Percentiles rank a stretch among this genome's conserved stretches.
phyloP scores from a whole-genome alignment of 805 yeast genomes.

The Ogataea naganishii region DNA sequence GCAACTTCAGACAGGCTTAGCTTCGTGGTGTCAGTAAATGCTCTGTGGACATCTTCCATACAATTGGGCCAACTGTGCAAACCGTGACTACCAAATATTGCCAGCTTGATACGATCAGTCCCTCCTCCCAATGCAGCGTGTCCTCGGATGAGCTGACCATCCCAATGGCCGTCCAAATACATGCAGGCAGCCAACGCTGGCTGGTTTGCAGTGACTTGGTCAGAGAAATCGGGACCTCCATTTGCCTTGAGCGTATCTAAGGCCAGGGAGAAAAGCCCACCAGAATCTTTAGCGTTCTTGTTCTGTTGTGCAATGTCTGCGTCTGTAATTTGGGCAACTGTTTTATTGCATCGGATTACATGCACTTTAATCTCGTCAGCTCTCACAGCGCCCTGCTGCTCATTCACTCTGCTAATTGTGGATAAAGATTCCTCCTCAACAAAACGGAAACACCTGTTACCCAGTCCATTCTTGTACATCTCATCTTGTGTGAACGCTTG shows the following conservation, averaged over 20 bases:
- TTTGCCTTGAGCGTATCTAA: constrained; percentile 54
- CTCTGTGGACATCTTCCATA: constrained; percentile 58
- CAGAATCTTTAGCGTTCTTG: constrained; percentile 57
- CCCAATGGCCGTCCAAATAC: constrained; percentile 82
- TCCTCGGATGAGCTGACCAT: constrained; percentile 55
- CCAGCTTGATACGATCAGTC: constrained; percentile 56
- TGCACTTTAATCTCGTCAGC: constrained; percentile 68
- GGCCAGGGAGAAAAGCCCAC: constrained; percentile 74
- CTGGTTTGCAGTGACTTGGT: constrained; percentile 21
- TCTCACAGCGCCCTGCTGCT: constrained; percentile 25
- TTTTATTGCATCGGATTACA: constrained; percentile 55
- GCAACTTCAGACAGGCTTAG: constrained; percentile 69
- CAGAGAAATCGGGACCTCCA: constrained; percentile 47
- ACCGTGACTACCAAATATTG: constrained; percentile 92
- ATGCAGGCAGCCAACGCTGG: constrained; percentile 79
- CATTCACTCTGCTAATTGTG: constrained; percentile 41
- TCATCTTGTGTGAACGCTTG: constrained; percentile 89
- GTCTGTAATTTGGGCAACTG: constrained; percentile 65
- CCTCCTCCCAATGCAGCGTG: constrained; percentile 98
- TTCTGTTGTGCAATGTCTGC: constrained; percentile 86
- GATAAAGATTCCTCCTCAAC: constrained; percentile 53
- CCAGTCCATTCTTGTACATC: constrained; percentile 71
- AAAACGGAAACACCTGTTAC: constrained; percentile 69
- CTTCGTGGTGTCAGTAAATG: constrained; percentile 65
- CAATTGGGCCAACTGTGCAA: constrained; percentile 87